A percentile compares a stretch with the other conserved stretches of the same genome.
Evolutionary conservation across 2,329 filamentous ascomycete genomes (phyloP).

Genomic region (Chrysosporium keratinophilum): DNA sequence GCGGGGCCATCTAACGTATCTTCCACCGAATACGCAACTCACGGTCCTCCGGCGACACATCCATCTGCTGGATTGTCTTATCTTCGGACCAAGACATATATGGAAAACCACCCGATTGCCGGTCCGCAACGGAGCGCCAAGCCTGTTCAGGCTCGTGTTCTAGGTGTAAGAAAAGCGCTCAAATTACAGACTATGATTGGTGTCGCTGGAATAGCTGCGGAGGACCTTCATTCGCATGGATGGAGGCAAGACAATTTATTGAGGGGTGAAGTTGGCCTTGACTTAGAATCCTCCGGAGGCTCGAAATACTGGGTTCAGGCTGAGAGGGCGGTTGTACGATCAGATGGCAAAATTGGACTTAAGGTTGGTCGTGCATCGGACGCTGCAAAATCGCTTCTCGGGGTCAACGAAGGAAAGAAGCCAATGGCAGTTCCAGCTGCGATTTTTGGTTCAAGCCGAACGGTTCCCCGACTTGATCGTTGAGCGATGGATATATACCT

Average conservation of each 20-base stretch:
- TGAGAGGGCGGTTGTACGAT: constrained; percentile 37
- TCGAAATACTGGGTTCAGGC: constrained; percentile 45
- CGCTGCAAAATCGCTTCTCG: constrained; percentile 13
- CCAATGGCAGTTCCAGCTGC: constrained; percentile 5
- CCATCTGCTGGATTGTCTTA: constrained; percentile 56
- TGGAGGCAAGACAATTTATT: constrained; percentile 29
- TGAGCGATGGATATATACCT: background rate
- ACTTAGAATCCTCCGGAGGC: constrained; percentile 40
- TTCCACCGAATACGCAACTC: constrained; percentile 35
- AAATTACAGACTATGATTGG: constrained; percentile 26
- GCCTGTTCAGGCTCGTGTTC: constrained; percentile 49
- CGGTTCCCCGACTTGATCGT: constrained; percentile 9
- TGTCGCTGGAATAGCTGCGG: constrained; percentile 35
- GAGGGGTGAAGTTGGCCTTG: constrained; percentile 35
- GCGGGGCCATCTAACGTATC: constrained; percentile 28
- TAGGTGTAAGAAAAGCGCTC: constrained; percentile 36
- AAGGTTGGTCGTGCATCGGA: constrained; percentile 12
- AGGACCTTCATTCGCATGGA: constrained; percentile 29
- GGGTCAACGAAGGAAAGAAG: constrained; percentile 1
- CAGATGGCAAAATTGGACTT: constrained; percentile 37
- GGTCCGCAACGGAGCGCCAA: constrained; percentile 46
- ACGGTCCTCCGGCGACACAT: constrained; percentile 51
- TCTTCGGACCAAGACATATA: constrained; percentile 44
- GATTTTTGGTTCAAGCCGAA: background rate
- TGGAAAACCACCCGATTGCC: constrained; percentile 50